Evolutionary conservation across 164 flowering plant species (phyloP).

Genomic region (Dillenia turbinata): DNA sequence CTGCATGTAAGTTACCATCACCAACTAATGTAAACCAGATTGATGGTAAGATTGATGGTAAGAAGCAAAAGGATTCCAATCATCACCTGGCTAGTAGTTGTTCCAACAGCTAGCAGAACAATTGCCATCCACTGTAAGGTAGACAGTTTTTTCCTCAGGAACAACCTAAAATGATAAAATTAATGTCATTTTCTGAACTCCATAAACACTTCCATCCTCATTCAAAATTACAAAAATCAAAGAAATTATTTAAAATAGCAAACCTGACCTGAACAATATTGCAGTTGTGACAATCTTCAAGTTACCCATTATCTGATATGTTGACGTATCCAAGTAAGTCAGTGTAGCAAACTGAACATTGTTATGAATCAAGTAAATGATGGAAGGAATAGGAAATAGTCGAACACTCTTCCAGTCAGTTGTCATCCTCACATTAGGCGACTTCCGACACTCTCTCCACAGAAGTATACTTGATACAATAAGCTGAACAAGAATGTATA

Average conservation of each 20-base stretch:
- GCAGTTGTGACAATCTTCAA: slow-evolving; percentile 94
- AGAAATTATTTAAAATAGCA: not conserved
- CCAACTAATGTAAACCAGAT: too few relatives aligned
- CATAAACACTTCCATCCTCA: not conserved
- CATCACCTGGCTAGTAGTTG: slow-evolving; percentile 94
- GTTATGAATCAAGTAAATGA: slow-evolving; percentile 89
- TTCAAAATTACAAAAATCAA: not conserved
- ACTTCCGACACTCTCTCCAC: slow-evolving; percentile 59
- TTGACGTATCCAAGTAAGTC: slow-evolving; percentile 91
- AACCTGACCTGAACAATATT: slow-evolving; percentile 75
- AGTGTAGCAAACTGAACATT: slow-evolving; percentile 96
- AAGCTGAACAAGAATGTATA: slow-evolving; percentile 40
- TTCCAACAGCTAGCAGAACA: slow-evolving; percentile 85
- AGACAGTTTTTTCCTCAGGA: slow-evolving; percentile 73
- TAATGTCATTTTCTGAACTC: not conserved
- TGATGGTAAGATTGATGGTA: too few relatives aligned
- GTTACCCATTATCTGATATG: slow-evolving; percentile 97
- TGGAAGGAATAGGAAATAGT: slow-evolving; percentile 78
- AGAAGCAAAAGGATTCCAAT: slow-evolving; percentile 1
- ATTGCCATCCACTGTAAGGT: slow-evolving; percentile 97
- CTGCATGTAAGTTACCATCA: too few relatives aligned
- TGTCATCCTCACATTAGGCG: slow-evolving; percentile 75
- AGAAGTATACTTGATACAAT: slow-evolving; percentile 73
- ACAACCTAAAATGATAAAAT: slow-evolving; percentile 48
- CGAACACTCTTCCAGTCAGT: slow-evolving; percentile 85